phyloP scores from a whole-genome alignment of 345 rosid species.

The Moricandia moricandioides region DNA sequence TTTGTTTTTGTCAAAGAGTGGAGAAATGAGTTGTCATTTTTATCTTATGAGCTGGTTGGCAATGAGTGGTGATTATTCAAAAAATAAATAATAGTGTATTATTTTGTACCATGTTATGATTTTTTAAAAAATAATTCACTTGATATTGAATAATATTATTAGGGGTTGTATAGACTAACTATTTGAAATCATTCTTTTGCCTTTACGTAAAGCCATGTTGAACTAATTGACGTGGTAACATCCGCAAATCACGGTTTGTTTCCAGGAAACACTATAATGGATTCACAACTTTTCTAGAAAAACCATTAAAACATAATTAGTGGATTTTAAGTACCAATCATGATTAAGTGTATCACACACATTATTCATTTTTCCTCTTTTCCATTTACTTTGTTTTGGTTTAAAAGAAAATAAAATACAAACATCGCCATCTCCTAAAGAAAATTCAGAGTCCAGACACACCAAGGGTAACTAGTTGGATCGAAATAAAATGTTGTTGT shows the following conservation, averaged over 20 bases:
- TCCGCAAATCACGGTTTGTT: slow-evolving; percentile 41
- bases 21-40: slow-evolving; percentile 34
- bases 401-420: no score
- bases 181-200: slow-evolving; percentile 24
- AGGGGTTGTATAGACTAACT: slow-evolving; percentile 5
- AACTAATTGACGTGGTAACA: slow-evolving; percentile 33
- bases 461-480: neutral
- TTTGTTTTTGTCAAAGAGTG: slow-evolving; percentile 40
- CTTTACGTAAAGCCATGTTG: slow-evolving; percentile 33
- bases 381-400: neutral
- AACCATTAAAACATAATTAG: slow-evolving; percentile 1
- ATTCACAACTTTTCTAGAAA: neutral
- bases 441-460: neutral
- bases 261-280: slow-evolving; percentile 31
- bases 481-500: neutral
- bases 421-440: neutral
- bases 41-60: slow-evolving; percentile 37
- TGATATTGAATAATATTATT: neutral
- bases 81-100: neutral
- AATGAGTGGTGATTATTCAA: slow-evolving; percentile 26
- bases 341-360: slow-evolving; percentile 35
- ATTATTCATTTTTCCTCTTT: neutral
- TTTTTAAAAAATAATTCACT: neutral
- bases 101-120: slow-evolving; percentile 5
- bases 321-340: slow-evolving; percentile 30